Conservation (phyloP, 345 rosid genomes). For the Aquilaria yunnanensis region DNA sequence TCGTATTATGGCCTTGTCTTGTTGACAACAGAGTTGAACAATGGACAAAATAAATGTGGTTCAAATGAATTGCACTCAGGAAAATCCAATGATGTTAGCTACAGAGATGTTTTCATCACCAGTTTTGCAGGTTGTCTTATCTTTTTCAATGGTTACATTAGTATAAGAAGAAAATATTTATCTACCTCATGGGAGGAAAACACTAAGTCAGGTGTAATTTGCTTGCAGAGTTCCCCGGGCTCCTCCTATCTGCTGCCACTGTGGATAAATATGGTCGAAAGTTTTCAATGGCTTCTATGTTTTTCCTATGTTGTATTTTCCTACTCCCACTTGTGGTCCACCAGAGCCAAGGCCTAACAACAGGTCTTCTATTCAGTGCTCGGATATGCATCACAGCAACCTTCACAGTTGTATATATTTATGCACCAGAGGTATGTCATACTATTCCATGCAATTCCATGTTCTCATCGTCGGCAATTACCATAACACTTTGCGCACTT, state of each 20-base stretch:
- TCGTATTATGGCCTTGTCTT: constrained; percentile 83
- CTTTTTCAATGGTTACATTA: constrained; percentile 2
- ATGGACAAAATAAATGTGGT: constrained; percentile 37
- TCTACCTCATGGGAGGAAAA: neutral
- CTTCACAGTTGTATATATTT: constrained; percentile 66
- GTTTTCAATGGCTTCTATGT: constrained; percentile 69
- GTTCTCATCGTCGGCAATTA: no score
- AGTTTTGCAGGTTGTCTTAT: constrained; percentile 63
- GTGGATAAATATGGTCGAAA: constrained; percentile 86
- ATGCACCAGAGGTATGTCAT: constrained; percentile 78
- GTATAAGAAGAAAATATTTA: neutral
- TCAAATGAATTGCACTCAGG: constrained; percentile 17
- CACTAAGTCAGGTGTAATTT: constrained; percentile 15
- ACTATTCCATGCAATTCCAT: neutral
- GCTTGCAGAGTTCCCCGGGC: constrained; percentile 77
- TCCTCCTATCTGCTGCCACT: constrained; percentile 61
- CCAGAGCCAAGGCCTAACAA: constrained; percentile 57
- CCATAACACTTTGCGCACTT: no score
- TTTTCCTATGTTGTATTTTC: constrained; percentile 64
- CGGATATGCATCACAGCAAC: constrained; percentile 82
- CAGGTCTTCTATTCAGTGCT: constrained; percentile 65
- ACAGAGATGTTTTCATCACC: constrained; percentile 70
- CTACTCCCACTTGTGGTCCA: constrained; percentile 67
- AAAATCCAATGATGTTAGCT: constrained; percentile 41
- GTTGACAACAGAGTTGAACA: constrained; percentile 83